Evolutionary conservation across 2,329 filamentous ascomycete species (phyloP).

Genomic region (Oidium heveae): DNA sequence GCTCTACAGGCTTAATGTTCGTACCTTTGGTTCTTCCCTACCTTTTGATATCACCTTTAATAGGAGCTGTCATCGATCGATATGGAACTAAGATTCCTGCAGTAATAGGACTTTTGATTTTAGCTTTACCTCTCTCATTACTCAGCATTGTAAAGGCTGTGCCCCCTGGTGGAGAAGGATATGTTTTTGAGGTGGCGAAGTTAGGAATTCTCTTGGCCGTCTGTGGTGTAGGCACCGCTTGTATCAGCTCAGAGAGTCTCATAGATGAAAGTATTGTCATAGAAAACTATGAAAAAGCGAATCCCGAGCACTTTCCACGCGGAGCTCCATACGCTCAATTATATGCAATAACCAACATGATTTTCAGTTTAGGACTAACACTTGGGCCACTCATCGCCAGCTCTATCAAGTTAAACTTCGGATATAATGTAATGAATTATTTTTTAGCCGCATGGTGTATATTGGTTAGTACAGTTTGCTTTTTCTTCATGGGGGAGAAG

Average conservation of each 20-base stretch:
- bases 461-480: constrained; percentile 5
- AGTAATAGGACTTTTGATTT: constrained; percentile 11
- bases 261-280: constrained; percentile 31
- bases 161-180: constrained; percentile 8
- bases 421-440: constrained; percentile 28
- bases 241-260: constrained; percentile 26
- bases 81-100: constrained; percentile 15
- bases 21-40: constrained; percentile 16
- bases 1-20: constrained; percentile 17
- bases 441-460: constrained; percentile 8
- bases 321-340: constrained; percentile 37
- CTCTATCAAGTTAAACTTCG: constrained; percentile 22
- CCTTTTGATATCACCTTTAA: constrained; percentile 14
- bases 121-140: constrained; percentile 12
- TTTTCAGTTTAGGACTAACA: constrained; percentile 32
- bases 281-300: constrained; percentile 27
- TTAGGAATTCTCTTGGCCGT: constrained; percentile 21
- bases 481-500: constrained; percentile 6
- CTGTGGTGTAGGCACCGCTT: constrained; percentile 25
- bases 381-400: constrained; percentile 33
- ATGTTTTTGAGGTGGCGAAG: constrained; percentile 18
- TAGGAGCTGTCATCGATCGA: constrained; percentile 16
- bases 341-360: constrained; percentile 37
- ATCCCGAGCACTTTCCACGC: constrained; percentile 26
- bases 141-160: constrained; percentile 18